Percentiles rank a stretch among this genome's conserved stretches.
Conservation (phyloP, 2,329 filamentous ascomycete species). For the Dactylella cylindrospora region DNA sequence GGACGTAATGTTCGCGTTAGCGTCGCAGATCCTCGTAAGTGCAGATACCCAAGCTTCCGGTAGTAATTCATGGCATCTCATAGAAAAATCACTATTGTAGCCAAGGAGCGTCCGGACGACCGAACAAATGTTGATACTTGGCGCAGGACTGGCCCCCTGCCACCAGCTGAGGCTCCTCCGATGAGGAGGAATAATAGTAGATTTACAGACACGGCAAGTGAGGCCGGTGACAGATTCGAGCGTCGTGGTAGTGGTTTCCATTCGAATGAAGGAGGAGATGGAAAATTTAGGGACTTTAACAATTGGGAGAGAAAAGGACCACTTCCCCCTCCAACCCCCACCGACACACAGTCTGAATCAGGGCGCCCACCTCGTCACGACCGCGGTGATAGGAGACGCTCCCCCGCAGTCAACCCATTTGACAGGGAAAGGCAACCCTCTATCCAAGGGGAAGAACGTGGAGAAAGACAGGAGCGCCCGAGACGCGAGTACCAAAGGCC, state of each 20-base stretch:
- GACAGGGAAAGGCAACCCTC: slow-evolving; percentile 68
- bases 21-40: slow-evolving; percentile 95
- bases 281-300: slow-evolving; percentile 74
- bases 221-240: slow-evolving; percentile 62
- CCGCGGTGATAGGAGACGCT: slow-evolving; percentile 56
- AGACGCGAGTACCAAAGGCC: slow-evolving; percentile 74
- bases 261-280: slow-evolving; percentile 67
- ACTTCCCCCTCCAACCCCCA: slow-evolving; percentile 68
- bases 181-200: slow-evolving; percentile 56
- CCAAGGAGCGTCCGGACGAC: slow-evolving; percentile 79
- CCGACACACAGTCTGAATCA: slow-evolving; percentile 56
- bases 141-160: slow-evolving; percentile 87
- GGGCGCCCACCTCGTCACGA: slow-evolving; percentile 62
- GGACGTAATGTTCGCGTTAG: slow-evolving; percentile 89
- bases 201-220: slow-evolving; percentile 56
- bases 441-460: slow-evolving; percentile 71
- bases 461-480: slow-evolving; percentile 61
- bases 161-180: slow-evolving; percentile 57
- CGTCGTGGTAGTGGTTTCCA: slow-evolving; percentile 65
- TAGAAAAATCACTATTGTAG: slow-evolving; percentile 55
- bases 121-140: slow-evolving; percentile 80
- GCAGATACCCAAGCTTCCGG: background rate
- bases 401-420: slow-evolving; percentile 61
- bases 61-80: background rate
- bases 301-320: slow-evolving; percentile 97